Evolutionary conservation across 768 basidiomycete genomes (phyloP).

Genomic region (Xanthoconium purpureum): DNA sequence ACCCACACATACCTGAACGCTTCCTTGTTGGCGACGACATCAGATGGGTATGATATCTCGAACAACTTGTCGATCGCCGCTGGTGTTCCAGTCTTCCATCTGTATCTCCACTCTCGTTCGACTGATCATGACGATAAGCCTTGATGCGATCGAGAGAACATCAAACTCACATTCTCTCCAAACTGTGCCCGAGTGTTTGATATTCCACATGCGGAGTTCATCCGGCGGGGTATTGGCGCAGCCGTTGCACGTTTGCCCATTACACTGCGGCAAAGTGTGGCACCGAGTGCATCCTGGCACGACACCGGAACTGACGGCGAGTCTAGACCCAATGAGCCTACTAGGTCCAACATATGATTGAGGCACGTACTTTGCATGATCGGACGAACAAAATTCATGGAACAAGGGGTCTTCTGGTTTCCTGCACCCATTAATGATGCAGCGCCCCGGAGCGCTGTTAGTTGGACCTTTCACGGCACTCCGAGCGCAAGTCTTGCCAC

Average conservation of each 20-base stretch:
- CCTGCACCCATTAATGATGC: conserved; percentile 50
- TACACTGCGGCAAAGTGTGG: conserved; percentile 43
- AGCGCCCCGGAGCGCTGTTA: conserved; percentile 36
- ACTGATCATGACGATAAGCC: conserved; percentile 40
- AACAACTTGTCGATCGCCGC: conserved; percentile 56
- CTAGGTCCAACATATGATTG: conserved; percentile 1
- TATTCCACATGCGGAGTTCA: conserved; percentile 46
- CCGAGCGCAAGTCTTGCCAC: conserved; percentile 59
- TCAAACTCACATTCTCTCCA: conserved; percentile 51
- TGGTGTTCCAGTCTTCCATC: conserved; percentile 30
- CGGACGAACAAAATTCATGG: conserved; percentile 56
- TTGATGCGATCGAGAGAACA: conserved; percentile 16
- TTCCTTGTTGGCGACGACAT: conserved; percentile 39
- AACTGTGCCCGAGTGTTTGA: conserved; percentile 42
- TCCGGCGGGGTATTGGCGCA: conserved; percentile 47
- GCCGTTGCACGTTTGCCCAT: conserved; percentile 45
- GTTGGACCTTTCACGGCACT: conserved; percentile 32
- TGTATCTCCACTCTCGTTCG: conserved; percentile 48
- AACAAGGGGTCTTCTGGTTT: conserved; percentile 48
- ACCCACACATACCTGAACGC: conserved; percentile 41
- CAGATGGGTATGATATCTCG: conserved; percentile 40
- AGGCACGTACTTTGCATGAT: conserved; percentile 50
- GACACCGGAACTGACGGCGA: conserved; percentile 49
- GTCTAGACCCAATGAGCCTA: conserved; percentile 33
- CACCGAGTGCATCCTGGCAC: conserved; percentile 52